These are phyloP conservation scores for Paecilomyces sp. DNA, from an alignment of 2,329 filamentous ascomycete species.

Conservation along the genomic window DNA sequence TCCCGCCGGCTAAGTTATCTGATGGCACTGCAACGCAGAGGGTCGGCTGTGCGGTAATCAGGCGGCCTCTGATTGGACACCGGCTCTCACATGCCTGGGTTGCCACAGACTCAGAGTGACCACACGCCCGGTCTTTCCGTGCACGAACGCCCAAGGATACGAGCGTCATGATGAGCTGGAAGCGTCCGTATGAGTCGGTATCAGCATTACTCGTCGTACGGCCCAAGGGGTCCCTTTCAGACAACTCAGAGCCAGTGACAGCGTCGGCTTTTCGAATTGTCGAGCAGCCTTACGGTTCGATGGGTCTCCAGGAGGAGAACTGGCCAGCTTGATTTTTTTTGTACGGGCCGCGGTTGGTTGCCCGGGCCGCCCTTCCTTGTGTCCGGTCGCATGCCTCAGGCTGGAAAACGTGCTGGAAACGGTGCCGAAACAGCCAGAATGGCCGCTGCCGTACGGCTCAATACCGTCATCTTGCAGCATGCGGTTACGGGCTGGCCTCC, in stretches of 20 bases:
- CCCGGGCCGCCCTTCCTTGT: constrained; percentile 18
- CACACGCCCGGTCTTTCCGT: background rate
- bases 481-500: constrained; percentile 33
- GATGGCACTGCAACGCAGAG: background rate
- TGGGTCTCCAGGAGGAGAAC: background rate
- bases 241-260: constrained; percentile 6
- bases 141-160: background rate
- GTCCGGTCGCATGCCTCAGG: constrained; percentile 19
- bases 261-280: constrained; percentile 8
- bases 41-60: constrained; percentile 10
- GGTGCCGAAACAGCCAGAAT: constrained; percentile 10
- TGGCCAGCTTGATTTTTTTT: background rate
- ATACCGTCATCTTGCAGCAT: constrained; percentile 20
- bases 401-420: constrained; percentile 1
- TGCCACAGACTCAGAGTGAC: background rate
- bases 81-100: constrained; percentile 14
- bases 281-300: background rate
- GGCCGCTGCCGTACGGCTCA: constrained; percentile 2
- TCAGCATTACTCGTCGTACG: background rate
- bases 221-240: background rate
- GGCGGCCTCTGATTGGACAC: constrained; percentile 12
- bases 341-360: constrained; percentile 1
- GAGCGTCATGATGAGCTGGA: background rate
- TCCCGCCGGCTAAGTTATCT: background rate
- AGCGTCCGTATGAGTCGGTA: background rate